Evolutionary conservation across 2,329 filamentous ascomycete species (phyloP), one percentile per base, ranked within the genome.

Genomic region (Emergomyces africanus): DNA sequence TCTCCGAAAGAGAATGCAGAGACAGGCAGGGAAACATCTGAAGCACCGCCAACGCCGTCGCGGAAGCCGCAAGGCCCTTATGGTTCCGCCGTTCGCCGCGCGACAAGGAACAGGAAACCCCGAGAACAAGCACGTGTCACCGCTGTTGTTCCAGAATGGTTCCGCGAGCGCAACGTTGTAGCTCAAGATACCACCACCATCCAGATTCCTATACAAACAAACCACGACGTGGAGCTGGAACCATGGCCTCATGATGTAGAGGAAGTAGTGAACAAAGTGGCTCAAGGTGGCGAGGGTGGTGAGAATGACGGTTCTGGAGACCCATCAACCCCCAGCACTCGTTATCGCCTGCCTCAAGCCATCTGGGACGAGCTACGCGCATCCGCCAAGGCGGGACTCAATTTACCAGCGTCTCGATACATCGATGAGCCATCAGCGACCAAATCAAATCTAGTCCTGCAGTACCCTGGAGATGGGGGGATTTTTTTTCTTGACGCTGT

Each of bases 391-490:
- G 78, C 80, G 42, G 79, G 79, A 23, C 69, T 84, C 61, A 74
- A 65, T 61, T 68, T 75, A 59, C 75, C 73, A 28, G 65, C 71
- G 8, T 60, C 66, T 12, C 70, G 72, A 46, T 75, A 73, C 60
- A 69, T 73, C 56, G 74, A 76, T 55, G 74, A 75, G n/a, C 78
- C 79, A 53, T 73, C 78, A 2, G 72, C 75, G 28, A 69, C 72
- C 35, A 82, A 82, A 63, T 79, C 81, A 3, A 80, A 86, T 63
- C 71, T 84, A 20, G 75, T 82, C 5, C 71, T 87, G 14, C 79
- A 83, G 59, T 85, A 83, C 62, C 82, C 83, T 1, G 77, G 78
- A 30, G 76, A 80, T 48, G 79, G 81, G 53, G 80, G 77, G 44
- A 81, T 78, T 59, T 69, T 71, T 53, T 78, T 81, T 62, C 71